Evolutionary conservation across 805 yeast species (phyloP).

Genomic region (Torulaspora franciscae): DNA sequence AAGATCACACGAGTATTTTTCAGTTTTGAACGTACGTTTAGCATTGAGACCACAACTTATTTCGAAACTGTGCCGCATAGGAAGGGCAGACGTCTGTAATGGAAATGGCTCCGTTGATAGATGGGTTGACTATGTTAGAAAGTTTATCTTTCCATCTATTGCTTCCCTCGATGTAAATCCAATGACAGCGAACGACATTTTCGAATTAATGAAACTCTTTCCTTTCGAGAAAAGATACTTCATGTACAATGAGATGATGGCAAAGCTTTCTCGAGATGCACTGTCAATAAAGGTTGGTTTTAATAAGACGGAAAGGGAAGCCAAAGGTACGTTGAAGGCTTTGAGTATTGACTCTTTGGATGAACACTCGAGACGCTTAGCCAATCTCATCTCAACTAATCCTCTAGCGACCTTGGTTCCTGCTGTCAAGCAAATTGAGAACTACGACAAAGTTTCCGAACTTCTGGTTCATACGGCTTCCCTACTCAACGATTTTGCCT

Average conservation of each 20-base stretch:
- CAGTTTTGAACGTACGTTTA: slow-evolving; percentile 52
- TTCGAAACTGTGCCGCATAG: slow-evolving; percentile 59
- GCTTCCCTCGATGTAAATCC: slow-evolving; percentile 52
- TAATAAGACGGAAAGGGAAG: slow-evolving; percentile 67
- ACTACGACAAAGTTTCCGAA: slow-evolving; percentile 80
- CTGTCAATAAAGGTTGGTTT: slow-evolving; percentile 54
- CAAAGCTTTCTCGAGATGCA: slow-evolving; percentile 51
- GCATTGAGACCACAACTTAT: slow-evolving; percentile 47
- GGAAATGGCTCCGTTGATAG: slow-evolving; percentile 19
- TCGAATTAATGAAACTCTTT: slow-evolving; percentile 46
- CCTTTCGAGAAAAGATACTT: slow-evolving; percentile 63
- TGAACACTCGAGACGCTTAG: slow-evolving; percentile 65
- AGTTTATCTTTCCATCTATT: slow-evolving; percentile 61
- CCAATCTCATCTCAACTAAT: slow-evolving; percentile 66
- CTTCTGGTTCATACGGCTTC: slow-evolving; percentile 74
- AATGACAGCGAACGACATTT: slow-evolving; percentile 57
- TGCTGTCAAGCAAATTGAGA: slow-evolving; percentile 76
- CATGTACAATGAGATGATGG: slow-evolving; percentile 73
- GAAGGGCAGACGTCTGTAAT: slow-evolving; percentile 32
- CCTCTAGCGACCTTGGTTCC: slow-evolving; percentile 75
- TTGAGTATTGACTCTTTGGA: slow-evolving; percentile 74
- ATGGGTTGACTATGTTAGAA: slow-evolving; percentile 63
- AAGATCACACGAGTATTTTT: slow-evolving; percentile 47
- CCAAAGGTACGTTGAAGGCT: slow-evolving; percentile 73
- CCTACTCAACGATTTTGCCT: slow-evolving; percentile 68